phyloP scores from a whole-genome alignment of 345 rosid genomes.

The Acer negundo region DNA sequence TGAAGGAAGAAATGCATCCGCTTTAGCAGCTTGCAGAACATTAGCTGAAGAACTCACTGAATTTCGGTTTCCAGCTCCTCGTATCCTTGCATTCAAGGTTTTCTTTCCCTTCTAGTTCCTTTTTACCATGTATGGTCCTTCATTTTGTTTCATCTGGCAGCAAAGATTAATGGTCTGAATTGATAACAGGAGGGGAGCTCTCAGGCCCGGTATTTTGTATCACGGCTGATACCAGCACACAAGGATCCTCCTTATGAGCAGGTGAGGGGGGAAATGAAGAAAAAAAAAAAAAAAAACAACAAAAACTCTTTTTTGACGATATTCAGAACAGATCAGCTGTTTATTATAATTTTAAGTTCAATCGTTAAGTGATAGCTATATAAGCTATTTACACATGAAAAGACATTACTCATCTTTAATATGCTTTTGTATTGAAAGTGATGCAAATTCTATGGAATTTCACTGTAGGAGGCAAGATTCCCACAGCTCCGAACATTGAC shows the following conservation, averaged over 20 bases:
- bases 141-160: background rate
- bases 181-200: slow-evolving; percentile 89
- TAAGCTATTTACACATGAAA: background rate
- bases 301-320: background rate
- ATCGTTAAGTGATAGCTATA: background rate
- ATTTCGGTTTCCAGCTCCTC: slow-evolving; percentile 92
- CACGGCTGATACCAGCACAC: slow-evolving; percentile 93
- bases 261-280: slow-evolving; percentile 35
- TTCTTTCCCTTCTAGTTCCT: background rate
- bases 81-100: slow-evolving; percentile 96
- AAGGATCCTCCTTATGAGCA: slow-evolving; percentile 99
- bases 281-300: background rate
- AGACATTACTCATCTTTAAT: background rate
- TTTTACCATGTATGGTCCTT: background rate
- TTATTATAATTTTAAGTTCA: background rate
- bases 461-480: slow-evolving; percentile 87
- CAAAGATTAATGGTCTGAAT: slow-evolving; percentile 15
- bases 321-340: background rate
- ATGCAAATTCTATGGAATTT: slow-evolving; percentile 10
- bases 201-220: slow-evolving; percentile 89
- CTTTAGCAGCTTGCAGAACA: slow-evolving; percentile 94
- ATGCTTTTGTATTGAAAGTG: background rate
- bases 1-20: slow-evolving; percentile 85
- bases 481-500: slow-evolving; percentile 74
- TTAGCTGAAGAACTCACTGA: slow-evolving; percentile 95